Percentiles rank a stretch among this genome's conserved stretches.
Evolutionary conservation across 176 grass and related monocot species (phyloP).

Genomic region (Alopecurus myosuroides): DNA sequence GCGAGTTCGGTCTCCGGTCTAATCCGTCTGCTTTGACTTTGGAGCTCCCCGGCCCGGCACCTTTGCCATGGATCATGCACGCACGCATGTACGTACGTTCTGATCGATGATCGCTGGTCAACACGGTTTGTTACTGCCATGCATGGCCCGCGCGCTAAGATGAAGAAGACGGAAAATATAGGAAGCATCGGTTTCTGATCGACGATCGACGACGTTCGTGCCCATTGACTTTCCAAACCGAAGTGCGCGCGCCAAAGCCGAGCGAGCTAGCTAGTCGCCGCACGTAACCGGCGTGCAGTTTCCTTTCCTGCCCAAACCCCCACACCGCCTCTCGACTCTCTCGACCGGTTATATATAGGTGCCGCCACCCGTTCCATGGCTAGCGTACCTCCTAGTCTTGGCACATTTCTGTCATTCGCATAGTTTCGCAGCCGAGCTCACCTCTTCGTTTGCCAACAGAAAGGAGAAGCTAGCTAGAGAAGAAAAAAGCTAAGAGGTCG

Average conservation of each 20-base stretch:
- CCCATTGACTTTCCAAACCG: conserved; percentile 22
- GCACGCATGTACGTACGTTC: not conserved
- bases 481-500: not conserved
- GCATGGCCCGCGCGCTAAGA: not conserved
- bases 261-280: conserved; percentile 20
- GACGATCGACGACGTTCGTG: not conserved
- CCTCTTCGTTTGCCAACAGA: not conserved
- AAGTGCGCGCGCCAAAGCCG: not conserved
- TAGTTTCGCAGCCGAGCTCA: too few relatives aligned
- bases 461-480: not conserved
- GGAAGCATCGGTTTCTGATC: not conserved
- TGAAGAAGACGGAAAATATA: not conserved
- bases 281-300: conserved; percentile 34
- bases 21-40: not conserved
- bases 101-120: not conserved
- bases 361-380: not conserved
- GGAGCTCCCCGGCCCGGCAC: not conserved
- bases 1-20: not conserved
- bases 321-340: not conserved
- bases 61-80: not conserved
- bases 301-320: not conserved
- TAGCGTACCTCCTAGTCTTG: not conserved
- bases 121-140: not conserved
- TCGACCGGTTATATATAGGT: conserved; percentile 26
- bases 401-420: too few relatives aligned